Base-by-base conservation (phyloP, 768 basidiomycete genomes). In the Macrolepiota dolichaula region DNA sequence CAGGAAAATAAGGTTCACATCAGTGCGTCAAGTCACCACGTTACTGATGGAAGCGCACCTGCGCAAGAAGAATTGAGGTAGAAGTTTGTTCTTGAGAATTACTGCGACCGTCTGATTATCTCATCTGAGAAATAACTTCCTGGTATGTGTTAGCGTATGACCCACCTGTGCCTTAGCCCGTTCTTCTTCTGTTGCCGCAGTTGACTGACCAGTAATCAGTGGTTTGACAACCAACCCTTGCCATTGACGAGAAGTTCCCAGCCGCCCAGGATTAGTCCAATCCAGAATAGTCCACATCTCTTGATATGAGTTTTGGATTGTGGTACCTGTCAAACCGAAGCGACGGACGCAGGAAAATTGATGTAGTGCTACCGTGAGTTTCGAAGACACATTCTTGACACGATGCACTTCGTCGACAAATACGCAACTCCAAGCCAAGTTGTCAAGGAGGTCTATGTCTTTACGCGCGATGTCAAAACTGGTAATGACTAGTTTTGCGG, bases 221-320 rank as follows among this genome's bases (percentile, higher is more conserved):
- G 92, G 93, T 46, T 81, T 79, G 17, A 83, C 81, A 3, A 97
- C 82, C 64, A 81, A 88, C 3, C 80, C 79, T 47, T 86, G 82
- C 94, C 95, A 98, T 64, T 98, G 86, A 35, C 79, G 79, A 27
- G 75, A 69, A 0, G 84, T 86, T 0, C 96, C 96, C 9, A 96
- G 72, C 25, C 77, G 76, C 0, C 88, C 91, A 0, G 94, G 94
- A 62, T 88, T 90, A n/a, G 89, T 89, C 91, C 94, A 98, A 69
- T 96, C 86, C 35, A 98, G 74, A 36, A 99, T 86, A 0, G 92
- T 91, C 91, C 94, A 96, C 66, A 98, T 77, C 71, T 98, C 96
- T 46, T 84, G 81, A 69, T 96, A 95, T 0, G 86, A 84, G 66
- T 98, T 99, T 69, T 98, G 96, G 37, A 81, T 79, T 29, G 82